Percentiles rank a stretch among this genome's conserved stretches.
Evolutionary conservation across 179 eudicot species (phyloP).

Genomic region (Spinacia oleracea): DNA sequence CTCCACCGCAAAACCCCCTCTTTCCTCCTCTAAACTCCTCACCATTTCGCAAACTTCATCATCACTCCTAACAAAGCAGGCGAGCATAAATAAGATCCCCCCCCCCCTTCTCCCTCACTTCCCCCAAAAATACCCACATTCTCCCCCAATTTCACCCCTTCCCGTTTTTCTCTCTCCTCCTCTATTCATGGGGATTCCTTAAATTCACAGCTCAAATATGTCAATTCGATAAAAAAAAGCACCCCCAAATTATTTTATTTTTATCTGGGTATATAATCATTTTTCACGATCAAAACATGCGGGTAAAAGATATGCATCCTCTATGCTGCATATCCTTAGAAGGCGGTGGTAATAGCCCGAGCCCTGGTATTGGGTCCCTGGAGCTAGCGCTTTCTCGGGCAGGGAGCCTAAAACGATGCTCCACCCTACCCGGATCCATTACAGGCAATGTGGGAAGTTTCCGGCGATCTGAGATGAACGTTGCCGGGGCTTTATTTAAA

Average conservation of each 20-base stretch:
- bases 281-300: slow-evolving; percentile 41
- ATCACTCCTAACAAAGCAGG: neutral
- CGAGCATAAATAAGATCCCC: slow-evolving; percentile 17
- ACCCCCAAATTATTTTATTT: too few relatives aligned
- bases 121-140: slow-evolving; percentile 14
- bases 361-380: slow-evolving; percentile 35
- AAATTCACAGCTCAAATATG: neutral
- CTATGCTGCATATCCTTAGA: slow-evolving; percentile 75
- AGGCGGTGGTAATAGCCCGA: slow-evolving; percentile 20
- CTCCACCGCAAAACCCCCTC: slow-evolving; percentile 2
- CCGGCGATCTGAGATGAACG: slow-evolving; percentile 43
- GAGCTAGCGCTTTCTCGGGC: slow-evolving; percentile 38
- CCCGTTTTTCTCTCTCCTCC: neutral
- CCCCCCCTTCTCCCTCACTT: neutral
- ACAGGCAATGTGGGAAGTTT: slow-evolving; percentile 32
- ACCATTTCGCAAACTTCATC: slow-evolving; percentile 1
- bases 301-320: slow-evolving; percentile 82
- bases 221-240: neutral
- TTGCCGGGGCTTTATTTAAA: slow-evolving; percentile 72
- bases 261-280: neutral
- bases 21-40: neutral
- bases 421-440: slow-evolving; percentile 47
- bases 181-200: neutral
- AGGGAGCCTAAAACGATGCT: slow-evolving; percentile 28
- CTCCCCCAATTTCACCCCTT: neutral